Evolutionary conservation across 371 early-diverging fungal genomes (phyloP).

Genomic region (Apophysomyces variabilis): DNA sequence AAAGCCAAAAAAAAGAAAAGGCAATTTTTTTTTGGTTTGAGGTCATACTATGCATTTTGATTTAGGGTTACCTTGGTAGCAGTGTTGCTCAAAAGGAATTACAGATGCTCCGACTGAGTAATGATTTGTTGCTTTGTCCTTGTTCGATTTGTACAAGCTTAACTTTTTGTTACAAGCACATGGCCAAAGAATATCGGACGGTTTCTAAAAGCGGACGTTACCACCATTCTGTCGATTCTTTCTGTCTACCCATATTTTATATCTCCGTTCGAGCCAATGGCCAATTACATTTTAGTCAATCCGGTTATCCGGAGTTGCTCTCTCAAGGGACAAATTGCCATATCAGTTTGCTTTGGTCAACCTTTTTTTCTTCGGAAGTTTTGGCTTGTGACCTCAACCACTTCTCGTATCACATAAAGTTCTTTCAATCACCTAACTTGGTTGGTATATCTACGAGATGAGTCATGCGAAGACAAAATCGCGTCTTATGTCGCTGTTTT

Average conservation of each 20-base stretch:
- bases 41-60: too few relatives aligned
- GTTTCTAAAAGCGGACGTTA: constrained; percentile 8
- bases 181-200: constrained; percentile 5
- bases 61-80: too few relatives aligned
- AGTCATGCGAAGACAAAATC: constrained; percentile 6
- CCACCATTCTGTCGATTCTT: neutral
- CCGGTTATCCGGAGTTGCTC: constrained; percentile 3
- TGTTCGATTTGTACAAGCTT: neutral
- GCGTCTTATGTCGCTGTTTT: constrained; percentile 3
- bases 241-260: neutral
- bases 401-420: neutral
- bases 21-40: too few relatives aligned
- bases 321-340: neutral
- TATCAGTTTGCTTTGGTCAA: neutral
- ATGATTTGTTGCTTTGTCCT: neutral
- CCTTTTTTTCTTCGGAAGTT: neutral
- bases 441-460: neutral
- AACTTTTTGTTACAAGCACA: constrained; percentile 1
- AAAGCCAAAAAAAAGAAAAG: too few relatives aligned
- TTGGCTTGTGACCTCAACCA: neutral
- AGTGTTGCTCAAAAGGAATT: too few relatives aligned
- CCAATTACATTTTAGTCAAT: neutral
- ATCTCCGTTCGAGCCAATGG: neutral
- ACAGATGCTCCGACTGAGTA: neutral
- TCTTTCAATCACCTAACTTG: constrained; percentile 7